These are phyloP conservation scores for Rubroboletus satanas DNA, from an alignment of 768 basidiomycete species.

Conservation along the genomic window DNA sequence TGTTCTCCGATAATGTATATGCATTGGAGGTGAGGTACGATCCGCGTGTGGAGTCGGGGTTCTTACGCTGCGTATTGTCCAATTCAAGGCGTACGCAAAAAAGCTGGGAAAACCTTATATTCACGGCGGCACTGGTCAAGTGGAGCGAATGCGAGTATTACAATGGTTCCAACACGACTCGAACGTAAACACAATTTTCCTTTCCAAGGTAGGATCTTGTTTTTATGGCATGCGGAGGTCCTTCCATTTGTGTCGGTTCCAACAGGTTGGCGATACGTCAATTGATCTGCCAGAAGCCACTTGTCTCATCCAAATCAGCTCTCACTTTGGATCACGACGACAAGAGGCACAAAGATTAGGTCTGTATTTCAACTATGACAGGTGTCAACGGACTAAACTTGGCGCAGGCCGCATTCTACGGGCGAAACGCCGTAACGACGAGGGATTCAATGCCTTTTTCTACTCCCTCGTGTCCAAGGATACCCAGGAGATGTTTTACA, in stretches of 20 bases:
- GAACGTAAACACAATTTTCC: conserved; percentile 94
- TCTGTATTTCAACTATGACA: conserved; percentile 34
- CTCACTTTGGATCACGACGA: conserved; percentile 95
- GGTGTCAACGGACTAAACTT: conserved; percentile 11
- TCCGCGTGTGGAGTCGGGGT: not conserved
- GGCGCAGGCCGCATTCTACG: conserved; percentile 84
- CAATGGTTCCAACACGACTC: conserved; percentile 96
- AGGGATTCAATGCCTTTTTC: conserved; percentile 99
- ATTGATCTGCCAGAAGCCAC: conserved; percentile 99
- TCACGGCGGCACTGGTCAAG: conserved; percentile 91
- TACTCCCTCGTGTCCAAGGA: conserved; percentile 99
- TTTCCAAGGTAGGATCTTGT: conserved; percentile 72
- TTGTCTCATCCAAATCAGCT: conserved; percentile 98
- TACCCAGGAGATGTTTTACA: conserved; percentile 99
- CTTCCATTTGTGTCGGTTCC: conserved; percentile 14
- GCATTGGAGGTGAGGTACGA: conserved; percentile 76
- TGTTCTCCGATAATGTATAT: conserved; percentile 98
- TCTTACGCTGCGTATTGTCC: conserved; percentile 1
- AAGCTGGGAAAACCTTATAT: conserved; percentile 93
- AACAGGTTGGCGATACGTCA: conserved; percentile 93
- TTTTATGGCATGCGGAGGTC: conserved; percentile 4
- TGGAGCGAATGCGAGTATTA: conserved; percentile 92
- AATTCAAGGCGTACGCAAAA: conserved; percentile 81
- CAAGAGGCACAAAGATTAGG: conserved; percentile 97
- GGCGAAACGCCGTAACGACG: conserved; percentile 96